phyloP scores from a whole-genome alignment of 441 rosid genomes.

The Pelargonium citronellum region DNA sequence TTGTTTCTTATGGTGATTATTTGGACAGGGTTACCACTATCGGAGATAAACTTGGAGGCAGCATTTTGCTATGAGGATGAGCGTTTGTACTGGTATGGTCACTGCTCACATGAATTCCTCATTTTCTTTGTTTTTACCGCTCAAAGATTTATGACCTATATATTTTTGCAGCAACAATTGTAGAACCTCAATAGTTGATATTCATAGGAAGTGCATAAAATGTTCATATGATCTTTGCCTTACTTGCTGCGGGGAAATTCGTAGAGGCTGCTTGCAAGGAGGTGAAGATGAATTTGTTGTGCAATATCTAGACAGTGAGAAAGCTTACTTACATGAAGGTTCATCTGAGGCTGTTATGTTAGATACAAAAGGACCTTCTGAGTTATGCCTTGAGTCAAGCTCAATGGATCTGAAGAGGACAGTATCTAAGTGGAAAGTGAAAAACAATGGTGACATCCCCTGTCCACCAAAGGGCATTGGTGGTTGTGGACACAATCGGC shows the following conservation, averaged over 20 bases:
- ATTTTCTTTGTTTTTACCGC: slow-evolving; percentile 1
- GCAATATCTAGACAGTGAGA: slow-evolving; percentile 33
- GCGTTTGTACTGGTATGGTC: slow-evolving; percentile 44
- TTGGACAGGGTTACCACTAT: slow-evolving; percentile 35
- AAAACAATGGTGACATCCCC: slow-evolving; percentile 47
- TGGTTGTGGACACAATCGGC: slow-evolving; percentile 44
- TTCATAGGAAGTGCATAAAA: slow-evolving; percentile 63
- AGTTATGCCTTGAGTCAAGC: slow-evolving; percentile 4
- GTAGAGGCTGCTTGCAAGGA: slow-evolving; percentile 47
- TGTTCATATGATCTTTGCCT: slow-evolving; percentile 74
- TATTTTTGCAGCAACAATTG: slow-evolving; percentile 54
- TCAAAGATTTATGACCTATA: slow-evolving; percentile 6
- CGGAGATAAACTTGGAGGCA: slow-evolving; percentile 24
- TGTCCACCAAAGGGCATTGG: slow-evolving; percentile 37
- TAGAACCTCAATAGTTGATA: slow-evolving; percentile 66
- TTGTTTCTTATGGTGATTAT: slow-evolving; percentile 1
- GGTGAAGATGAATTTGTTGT: slow-evolving; percentile 33
- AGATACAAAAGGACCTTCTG: neutral
- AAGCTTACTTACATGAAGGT: slow-evolving; percentile 51
- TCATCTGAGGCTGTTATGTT: neutral
- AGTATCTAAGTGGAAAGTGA: slow-evolving; percentile 47
- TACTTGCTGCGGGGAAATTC: slow-evolving; percentile 72
- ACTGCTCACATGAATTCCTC: neutral
- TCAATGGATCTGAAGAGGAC: slow-evolving; percentile 16
- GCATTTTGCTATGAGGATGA: slow-evolving; percentile 32